A percentile compares a stretch with the other conserved stretches of the same genome.
Conservation (phyloP, 1,139 yeast genomes). For the Yamadazyma songkhlaensis region DNA sequence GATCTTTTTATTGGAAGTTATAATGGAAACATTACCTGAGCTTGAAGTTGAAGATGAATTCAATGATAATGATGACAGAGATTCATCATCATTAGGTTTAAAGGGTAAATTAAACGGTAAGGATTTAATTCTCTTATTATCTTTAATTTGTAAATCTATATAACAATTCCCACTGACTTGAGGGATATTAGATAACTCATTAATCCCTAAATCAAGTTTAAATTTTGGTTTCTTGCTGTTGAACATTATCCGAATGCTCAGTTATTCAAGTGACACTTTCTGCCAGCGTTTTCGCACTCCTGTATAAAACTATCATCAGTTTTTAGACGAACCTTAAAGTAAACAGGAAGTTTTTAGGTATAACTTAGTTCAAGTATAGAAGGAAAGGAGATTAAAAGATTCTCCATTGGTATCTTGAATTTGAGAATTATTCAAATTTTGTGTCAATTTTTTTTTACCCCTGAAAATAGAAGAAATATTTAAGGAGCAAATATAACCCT, state of each 20-base stretch:
- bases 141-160: conserved; percentile 47
- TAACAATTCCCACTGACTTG: conserved; percentile 69
- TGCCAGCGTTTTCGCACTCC: neutral
- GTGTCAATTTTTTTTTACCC: too few species aligned
- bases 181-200: conserved; percentile 79
- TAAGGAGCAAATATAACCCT: too few species aligned
- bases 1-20: conserved; percentile 33
- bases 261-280: too few species aligned
- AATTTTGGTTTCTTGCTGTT: conserved; percentile 39
- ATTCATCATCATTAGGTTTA: conserved; percentile 2
- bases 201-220: conserved; percentile 54
- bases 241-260: conserved; percentile 2
- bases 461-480: too few species aligned
- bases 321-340: conserved; percentile 2
- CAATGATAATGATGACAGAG: neutral
- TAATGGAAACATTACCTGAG: conserved; percentile 29
- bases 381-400: neutral
- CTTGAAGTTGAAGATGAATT: conserved; percentile 7
- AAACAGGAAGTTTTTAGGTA: neutral
- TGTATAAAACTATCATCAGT: conserved; percentile 1
- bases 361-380: neutral
- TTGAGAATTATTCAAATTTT: too few species aligned
- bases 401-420: too few species aligned
- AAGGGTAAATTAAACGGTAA: conserved; percentile 8
- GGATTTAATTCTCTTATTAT: conserved; percentile 18